phyloP scores from a whole-genome alignment of 2,329 filamentous ascomycete species.

The Colletotrichum lupini region DNA sequence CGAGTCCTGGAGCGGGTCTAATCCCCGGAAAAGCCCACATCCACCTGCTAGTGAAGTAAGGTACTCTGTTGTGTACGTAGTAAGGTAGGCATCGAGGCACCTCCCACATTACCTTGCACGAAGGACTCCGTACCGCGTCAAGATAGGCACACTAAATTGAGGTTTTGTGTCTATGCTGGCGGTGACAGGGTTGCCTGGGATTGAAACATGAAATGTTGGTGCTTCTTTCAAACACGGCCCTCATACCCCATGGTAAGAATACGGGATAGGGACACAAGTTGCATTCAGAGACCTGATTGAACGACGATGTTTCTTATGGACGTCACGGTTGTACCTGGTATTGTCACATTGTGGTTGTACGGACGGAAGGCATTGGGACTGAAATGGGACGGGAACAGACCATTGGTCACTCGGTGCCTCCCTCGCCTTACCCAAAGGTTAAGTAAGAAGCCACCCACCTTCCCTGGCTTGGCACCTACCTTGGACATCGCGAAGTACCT shows the following conservation, averaged over 20 bases:
- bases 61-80: too few species aligned
- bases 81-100: too few species aligned
- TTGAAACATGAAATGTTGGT: background rate
- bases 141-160: too few species aligned
- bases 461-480: too few species aligned
- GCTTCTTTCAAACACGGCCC: background rate
- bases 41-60: too few species aligned
- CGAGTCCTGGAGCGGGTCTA: slow-evolving; percentile 12
- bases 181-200: background rate
- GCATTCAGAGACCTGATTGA: background rate
- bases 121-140: too few species aligned
- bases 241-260: background rate
- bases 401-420: background rate
- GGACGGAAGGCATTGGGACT: background rate
- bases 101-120: too few species aligned
- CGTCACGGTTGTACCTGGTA: background rate
- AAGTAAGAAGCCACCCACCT: too few species aligned
- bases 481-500: background rate
- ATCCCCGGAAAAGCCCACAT: background rate
- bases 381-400: background rate
- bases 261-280: background rate
- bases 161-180: background rate
- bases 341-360: background rate
- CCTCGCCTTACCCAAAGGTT: background rate
- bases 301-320: background rate